These are phyloP conservation scores for Saccharum spontaneum DNA, from an alignment of 176 grass and related monocot genomes.

Conservation along the genomic window DNA sequence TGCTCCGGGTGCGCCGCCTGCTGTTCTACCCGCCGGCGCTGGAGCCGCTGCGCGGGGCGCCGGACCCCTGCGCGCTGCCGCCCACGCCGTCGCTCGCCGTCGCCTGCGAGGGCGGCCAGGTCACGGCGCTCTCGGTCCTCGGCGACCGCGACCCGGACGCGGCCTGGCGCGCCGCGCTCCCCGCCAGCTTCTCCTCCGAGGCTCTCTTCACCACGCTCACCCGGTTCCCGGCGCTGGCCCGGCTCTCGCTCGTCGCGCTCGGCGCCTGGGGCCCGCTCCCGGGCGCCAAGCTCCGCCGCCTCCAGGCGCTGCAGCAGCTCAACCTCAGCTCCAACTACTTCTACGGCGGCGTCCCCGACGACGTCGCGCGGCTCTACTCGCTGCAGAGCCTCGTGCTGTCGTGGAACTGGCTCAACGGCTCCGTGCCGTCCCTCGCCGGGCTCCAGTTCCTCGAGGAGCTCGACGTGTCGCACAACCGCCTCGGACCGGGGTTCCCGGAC, in stretches of 20 bases:
- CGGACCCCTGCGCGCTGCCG: constrained; percentile 61
- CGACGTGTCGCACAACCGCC: constrained; percentile 55
- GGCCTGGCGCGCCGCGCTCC: constrained; percentile 36
- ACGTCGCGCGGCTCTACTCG: constrained; percentile 52
- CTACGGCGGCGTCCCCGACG: constrained; percentile 49
- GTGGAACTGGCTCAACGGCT: constrained; percentile 59
- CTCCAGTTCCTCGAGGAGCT: constrained; percentile 63
- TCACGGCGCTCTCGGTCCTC: constrained; percentile 52
- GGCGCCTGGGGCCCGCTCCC: constrained; percentile 73
- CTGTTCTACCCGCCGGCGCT: constrained; percentile 47
- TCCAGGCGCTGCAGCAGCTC: constrained; percentile 52
- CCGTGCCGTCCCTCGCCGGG: constrained; percentile 49
- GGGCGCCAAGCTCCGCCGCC: constrained; percentile 60
- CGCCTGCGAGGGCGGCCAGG: constrained; percentile 49
- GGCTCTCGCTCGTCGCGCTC: constrained; percentile 60
- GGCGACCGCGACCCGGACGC: constrained; percentile 43
- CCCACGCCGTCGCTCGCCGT: constrained; percentile 43
- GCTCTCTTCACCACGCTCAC: constrained; percentile 89
- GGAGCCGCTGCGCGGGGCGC: neutral
- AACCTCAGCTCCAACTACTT: constrained; percentile 84
- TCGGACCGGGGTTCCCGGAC: constrained; percentile 63
- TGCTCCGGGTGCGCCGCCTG: constrained; percentile 50
- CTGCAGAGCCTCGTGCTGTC: constrained; percentile 76
- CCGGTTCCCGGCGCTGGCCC: constrained; percentile 40
- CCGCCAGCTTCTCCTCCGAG: constrained; percentile 64